Evolutionary conservation across 805 yeast genomes (phyloP), one percentile per base, ranked within the genome.

Genomic region (Komagataella populi): DNA sequence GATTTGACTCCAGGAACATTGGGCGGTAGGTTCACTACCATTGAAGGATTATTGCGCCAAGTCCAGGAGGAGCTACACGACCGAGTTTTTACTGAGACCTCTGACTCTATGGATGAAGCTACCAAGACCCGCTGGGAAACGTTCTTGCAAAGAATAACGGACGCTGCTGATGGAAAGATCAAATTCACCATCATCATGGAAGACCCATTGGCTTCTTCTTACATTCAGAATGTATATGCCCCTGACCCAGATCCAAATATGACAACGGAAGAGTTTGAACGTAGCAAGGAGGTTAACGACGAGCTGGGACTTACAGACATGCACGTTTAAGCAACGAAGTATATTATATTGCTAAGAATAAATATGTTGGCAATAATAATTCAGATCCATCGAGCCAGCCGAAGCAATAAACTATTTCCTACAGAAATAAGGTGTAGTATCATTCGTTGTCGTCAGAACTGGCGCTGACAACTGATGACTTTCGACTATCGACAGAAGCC

Each of bases 211-310:
- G 96, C 97, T 17, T 84, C 95, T 4, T 88, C 96, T 0, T 93
- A 93, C 62, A 85, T 93, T 55, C 99, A 93, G 69, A 93, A 93
- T 63, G 93, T 91, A n/a, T 93, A 90, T 63, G 99, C 99, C 43
- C 99, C 99, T 23, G 99, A 93, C 69, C 78, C 79, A 46, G 99
- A 93, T 69, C 99, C 99, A 57, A 87, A 91, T 64, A 93, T 93
- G 98, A 74, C 66, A 46, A 78, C 86, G 54, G 96, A 85, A 68
- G 96, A 93, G 53, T 87, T 80, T 59, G 96, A 88, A 58, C 85
- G 99, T 73, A 83, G 96, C 2, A 71, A 73, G 45, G 84, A 87
- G 61, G 95, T 90, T 67, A 89, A 93, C 64, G 99, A 93, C 63
- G 91, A 84, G 46, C 76, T 93, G 56, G 99, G 99, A 20, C 72